phyloP scores from a whole-genome alignment of 1,284 basidiomycete genomes.

The Irpex lacteus region DNA sequence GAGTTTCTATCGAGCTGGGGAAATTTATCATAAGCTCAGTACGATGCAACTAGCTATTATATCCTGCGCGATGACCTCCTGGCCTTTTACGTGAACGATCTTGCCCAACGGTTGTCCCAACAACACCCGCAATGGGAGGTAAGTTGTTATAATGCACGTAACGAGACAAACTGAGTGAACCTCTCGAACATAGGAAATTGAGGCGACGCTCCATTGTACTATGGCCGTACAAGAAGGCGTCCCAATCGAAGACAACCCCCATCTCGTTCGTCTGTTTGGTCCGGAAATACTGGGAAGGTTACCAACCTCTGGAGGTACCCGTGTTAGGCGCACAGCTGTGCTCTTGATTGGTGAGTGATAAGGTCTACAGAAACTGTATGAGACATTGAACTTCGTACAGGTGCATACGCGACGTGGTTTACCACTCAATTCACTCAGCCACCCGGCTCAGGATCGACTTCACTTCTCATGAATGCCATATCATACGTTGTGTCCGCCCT shows the following conservation, averaged over 20 bases:
- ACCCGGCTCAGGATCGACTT: conserved; percentile 32
- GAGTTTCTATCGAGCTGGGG: conserved; percentile 27
- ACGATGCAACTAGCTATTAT: conserved; percentile 63
- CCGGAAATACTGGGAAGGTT: conserved; percentile 65
- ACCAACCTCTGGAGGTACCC: conserved; percentile 59
- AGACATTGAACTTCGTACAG: conserved; percentile 35
- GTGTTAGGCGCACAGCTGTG: conserved; percentile 72
- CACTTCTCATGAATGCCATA: conserved; percentile 56
- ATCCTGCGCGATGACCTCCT: conserved; percentile 83
- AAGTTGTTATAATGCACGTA: conserved; percentile 19
- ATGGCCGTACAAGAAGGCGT: conserved; percentile 85
- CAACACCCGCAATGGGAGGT: conserved; percentile 68
- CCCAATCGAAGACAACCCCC: conserved; percentile 66
- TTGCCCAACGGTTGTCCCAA: conserved; percentile 49
- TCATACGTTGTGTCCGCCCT: conserved; percentile 74
- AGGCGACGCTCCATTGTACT: conserved; percentile 82
- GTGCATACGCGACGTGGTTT: conserved; percentile 86
- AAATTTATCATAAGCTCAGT: neutral
- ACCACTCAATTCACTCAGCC: conserved; percentile 47
- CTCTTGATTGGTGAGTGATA: conserved; percentile 61
- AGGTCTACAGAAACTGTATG: neutral
- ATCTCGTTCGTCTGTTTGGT: conserved; percentile 69
- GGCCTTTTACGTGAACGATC: conserved; percentile 60
- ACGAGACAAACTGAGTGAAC: neutral
- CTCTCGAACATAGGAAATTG: conserved; percentile 58